These are phyloP conservation scores for Tuber aestivum DNA, from an alignment of 495 filamentous ascomycete species.

Conservation along the genomic window DNA sequence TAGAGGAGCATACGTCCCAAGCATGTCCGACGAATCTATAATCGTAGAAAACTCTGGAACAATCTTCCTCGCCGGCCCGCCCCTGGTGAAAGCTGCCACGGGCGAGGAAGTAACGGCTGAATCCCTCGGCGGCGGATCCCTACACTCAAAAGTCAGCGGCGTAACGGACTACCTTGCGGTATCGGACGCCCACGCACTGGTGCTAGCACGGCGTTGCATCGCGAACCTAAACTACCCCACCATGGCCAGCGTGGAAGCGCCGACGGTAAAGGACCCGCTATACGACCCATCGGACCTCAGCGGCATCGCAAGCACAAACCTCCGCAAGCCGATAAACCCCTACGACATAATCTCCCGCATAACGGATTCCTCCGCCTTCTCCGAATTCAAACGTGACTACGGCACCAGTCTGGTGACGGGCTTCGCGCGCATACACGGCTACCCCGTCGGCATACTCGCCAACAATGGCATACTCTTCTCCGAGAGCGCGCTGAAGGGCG, in stretches of 20 bases:
- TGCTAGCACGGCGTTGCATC: conserved; percentile 75
- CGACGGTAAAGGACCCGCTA: conserved; percentile 60
- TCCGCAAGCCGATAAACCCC: conserved; percentile 73
- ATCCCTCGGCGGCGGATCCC: conserved; percentile 84
- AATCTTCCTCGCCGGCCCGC: conserved; percentile 93
- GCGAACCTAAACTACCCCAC: conserved; percentile 80
- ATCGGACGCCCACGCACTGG: conserved; percentile 87
- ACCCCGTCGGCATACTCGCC: conserved; percentile 86
- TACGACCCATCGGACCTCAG: conserved; percentile 74
- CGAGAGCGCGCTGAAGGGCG: conserved; percentile 81
- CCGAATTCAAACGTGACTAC: conserved; percentile 93
- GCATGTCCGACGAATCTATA: conserved; percentile 96
- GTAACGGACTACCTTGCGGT: conserved; percentile 95
- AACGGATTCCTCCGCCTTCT: conserved; percentile 82
- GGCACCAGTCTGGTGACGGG: conserved; percentile 84
- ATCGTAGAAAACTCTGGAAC: conserved; percentile 93
- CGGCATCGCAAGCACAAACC: conserved; percentile 83
- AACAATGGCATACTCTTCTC: conserved; percentile 99
- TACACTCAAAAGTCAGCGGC: conserved; percentile 87
- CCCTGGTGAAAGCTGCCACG: conserved; percentile 92
- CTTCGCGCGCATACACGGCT: conserved; percentile 83
- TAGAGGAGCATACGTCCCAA: conserved; percentile 91
- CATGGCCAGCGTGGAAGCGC: conserved; percentile 39
- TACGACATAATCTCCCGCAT: conserved; percentile 92
- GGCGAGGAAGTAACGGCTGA: conserved; percentile 90